phyloP scores from a whole-genome alignment of 23 red algal species.

The Rhodosorus marinus region DNA sequence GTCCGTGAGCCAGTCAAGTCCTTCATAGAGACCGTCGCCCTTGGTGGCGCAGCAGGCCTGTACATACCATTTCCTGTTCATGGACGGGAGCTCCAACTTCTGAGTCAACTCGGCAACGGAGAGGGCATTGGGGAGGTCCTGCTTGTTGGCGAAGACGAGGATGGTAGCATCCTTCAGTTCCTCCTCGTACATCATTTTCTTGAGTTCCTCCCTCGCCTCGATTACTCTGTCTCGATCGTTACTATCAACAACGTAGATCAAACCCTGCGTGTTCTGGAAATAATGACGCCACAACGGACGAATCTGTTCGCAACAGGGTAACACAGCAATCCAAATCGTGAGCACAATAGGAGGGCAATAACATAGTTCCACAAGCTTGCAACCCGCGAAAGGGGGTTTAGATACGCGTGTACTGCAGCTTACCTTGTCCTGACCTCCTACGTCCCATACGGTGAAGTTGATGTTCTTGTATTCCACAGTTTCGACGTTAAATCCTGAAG shows the following conservation, averaged over 20 bases:
- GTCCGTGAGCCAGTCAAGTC: constrained; percentile 30
- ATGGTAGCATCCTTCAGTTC: constrained; percentile 12
- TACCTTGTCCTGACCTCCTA: constrained; percentile 75
- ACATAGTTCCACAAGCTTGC: no score
- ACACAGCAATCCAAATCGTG: no score
- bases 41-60: constrained; percentile 12
- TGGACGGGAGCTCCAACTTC: constrained; percentile 14
- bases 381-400: no score
- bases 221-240: constrained; percentile 27
- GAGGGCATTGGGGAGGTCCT: constrained; percentile 20
- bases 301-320: no score
- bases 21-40: constrained; percentile 22
- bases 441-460: constrained; percentile 55
- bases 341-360: no score
- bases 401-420: no score
- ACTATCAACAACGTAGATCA: constrained; percentile 66
- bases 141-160: constrained; percentile 77
- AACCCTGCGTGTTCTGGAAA: constrained; percentile 35
- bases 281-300: constrained; percentile 60
- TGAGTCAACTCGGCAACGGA: constrained; percentile 19
- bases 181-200: constrained; percentile 16
- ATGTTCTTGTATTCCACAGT: constrained; percentile 26
- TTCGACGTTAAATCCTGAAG: constrained; percentile 71
- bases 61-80: constrained; percentile 10
- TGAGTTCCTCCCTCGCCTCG: constrained; percentile 30